These are phyloP conservation scores for Jatropha podagrica DNA, from an alignment of 441 rosid species.

Conservation along the genomic window DNA sequence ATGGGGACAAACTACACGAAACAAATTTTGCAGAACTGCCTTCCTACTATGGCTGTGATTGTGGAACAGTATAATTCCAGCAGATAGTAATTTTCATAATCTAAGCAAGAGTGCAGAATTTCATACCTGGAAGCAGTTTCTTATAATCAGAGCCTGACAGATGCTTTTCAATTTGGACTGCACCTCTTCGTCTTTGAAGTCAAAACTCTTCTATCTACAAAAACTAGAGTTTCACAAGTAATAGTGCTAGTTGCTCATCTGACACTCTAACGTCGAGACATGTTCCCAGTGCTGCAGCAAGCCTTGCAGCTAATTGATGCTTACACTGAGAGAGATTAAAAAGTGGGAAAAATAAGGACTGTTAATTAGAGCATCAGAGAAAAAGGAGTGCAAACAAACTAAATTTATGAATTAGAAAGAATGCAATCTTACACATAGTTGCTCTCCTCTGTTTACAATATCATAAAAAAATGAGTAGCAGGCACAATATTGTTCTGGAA, in stretches of 20 bases:
- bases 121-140: not conserved
- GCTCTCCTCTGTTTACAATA: conserved; percentile 80
- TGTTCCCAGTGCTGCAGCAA: conserved; percentile 63
- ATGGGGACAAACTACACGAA: not conserved
- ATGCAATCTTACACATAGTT: conserved; percentile 59
- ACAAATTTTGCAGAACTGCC: not conserved
- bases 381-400: not conserved
- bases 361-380: not conserved
- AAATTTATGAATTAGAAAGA: conserved; percentile 12
- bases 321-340: conserved; percentile 50
- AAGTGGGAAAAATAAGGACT: not conserved
- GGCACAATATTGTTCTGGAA: conserved; percentile 68
- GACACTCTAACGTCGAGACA: conserved; percentile 54
- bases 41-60: not conserved
- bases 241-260: conserved; percentile 61
- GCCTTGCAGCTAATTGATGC: conserved; percentile 81
- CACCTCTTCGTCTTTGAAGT: not conserved
- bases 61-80: not conserved
- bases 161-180: not conserved
- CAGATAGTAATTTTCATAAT: not conserved
- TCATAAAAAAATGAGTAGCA: conserved; percentile 89
- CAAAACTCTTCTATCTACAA: not conserved
- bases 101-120: not conserved
- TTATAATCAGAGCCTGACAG: not conserved
- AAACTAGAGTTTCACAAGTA: conserved; percentile 54